These are phyloP conservation scores for Basidioascus undulatus DNA, from an alignment of 768 basidiomycete species.

Conservation along the genomic window DNA sequence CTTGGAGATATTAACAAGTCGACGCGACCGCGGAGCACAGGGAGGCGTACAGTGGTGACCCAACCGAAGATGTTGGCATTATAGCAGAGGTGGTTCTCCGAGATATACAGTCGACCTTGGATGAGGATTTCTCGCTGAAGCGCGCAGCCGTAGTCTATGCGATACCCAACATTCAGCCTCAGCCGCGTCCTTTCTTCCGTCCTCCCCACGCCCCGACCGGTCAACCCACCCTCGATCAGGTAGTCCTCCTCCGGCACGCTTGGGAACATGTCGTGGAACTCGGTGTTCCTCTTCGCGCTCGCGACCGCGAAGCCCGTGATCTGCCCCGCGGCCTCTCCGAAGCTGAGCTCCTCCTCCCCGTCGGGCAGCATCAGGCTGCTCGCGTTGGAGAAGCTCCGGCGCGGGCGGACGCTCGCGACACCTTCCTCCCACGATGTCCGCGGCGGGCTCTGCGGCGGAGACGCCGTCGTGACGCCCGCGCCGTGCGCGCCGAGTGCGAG, in stretches of 20 bases:
- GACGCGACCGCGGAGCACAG: no score
- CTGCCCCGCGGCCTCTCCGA: no score
- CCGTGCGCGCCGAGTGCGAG: no score
- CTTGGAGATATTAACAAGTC: no score
- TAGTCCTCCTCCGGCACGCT: constrained; percentile 84
- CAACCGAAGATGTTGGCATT: constrained; percentile 98
- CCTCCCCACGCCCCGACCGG: no score
- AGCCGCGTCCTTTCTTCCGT: neutral
- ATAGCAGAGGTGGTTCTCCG: constrained; percentile 98
- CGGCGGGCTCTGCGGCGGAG: no score
- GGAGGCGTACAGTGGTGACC: constrained; percentile 66
- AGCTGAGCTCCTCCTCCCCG: no score
- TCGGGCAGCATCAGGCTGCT: no score
- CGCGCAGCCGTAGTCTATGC: constrained; percentile 84
- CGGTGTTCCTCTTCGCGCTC: constrained; percentile 74
- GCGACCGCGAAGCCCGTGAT: constrained; percentile 91
- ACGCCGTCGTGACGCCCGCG: no score
- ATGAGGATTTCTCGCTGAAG: constrained; percentile 87
- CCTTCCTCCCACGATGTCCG: no score
- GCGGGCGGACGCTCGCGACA: no score
- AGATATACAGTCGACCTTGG: constrained; percentile 86
- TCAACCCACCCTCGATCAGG: constrained; percentile 67
- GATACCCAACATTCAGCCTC: neutral
- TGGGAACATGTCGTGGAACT: constrained; percentile 85
- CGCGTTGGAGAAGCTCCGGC: no score